A percentile compares a stretch with the other conserved stretches of the same genome.
phyloP scores from a whole-genome alignment of 1,139 yeast species.

The Tardiomyces depauwii region DNA sequence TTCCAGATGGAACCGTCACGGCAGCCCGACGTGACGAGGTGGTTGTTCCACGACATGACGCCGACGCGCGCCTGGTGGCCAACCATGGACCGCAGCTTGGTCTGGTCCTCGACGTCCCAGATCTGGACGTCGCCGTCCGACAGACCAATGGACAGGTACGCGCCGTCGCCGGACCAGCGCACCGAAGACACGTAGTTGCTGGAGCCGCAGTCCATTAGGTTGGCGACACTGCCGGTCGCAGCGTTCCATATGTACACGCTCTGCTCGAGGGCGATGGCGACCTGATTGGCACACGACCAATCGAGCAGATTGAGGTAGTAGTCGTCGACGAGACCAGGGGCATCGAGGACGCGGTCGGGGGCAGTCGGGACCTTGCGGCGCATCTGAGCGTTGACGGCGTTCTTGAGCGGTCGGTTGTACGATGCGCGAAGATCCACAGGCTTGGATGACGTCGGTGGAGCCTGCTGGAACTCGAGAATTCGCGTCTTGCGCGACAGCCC shows the following conservation, averaged over 20 bases:
- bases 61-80: constrained; percentile 69
- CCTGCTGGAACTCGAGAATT: constrained; percentile 76
- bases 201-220: constrained; percentile 43
- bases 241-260: constrained; percentile 93
- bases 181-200: constrained; percentile 52
- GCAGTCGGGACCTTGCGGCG: constrained; percentile 68
- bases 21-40: constrained; percentile 71
- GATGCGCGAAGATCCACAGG: constrained; percentile 41
- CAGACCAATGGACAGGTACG: constrained; percentile 74
- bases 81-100: constrained; percentile 67
- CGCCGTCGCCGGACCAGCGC: constrained; percentile 88
- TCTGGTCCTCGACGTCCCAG: constrained; percentile 81
- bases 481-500: constrained; percentile 80
- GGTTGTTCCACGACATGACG: constrained; percentile 77
- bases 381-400: constrained; percentile 34
- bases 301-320: constrained; percentile 78
- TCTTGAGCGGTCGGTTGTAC: constrained; percentile 32
- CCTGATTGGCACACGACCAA: constrained; percentile 76
- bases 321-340: constrained; percentile 91
- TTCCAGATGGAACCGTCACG: constrained; percentile 76
- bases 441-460: constrained; percentile 56
- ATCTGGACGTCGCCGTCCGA: constrained; percentile 81
- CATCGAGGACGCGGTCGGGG: constrained; percentile 91
- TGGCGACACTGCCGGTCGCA: constrained; percentile 63
- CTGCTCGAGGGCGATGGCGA: constrained; percentile 84